phyloP scores from a whole-genome alignment of 192 early-diverging fungal genomes.

The Spizellomyces sp. region DNA sequence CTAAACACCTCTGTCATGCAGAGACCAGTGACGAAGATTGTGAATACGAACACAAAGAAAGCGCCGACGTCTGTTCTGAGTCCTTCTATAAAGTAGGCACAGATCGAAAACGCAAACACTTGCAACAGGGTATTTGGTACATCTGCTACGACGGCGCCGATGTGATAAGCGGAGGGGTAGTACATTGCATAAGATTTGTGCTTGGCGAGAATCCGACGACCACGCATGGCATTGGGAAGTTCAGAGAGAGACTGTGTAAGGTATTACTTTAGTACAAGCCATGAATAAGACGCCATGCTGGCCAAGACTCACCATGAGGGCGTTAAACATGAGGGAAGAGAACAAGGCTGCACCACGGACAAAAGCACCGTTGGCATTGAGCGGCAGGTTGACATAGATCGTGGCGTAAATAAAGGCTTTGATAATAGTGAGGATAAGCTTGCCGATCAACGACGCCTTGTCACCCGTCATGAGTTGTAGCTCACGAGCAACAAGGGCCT shows the following conservation, averaged over 20 bases:
- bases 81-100: slow-evolving; percentile 65
- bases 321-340: slow-evolving; percentile 64
- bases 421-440: not conserved
- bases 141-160: slow-evolving; percentile 57
- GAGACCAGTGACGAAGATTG: slow-evolving; percentile 54
- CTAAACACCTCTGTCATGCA: slow-evolving; percentile 66
- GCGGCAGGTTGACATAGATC: slow-evolving; percentile 66
- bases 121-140: slow-evolving; percentile 52
- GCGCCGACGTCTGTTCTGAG: slow-evolving; percentile 49
- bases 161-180: slow-evolving; percentile 62
- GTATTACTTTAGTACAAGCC: not conserved
- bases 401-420: slow-evolving; percentile 20
- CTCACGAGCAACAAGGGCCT: slow-evolving; percentile 62
- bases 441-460: slow-evolving; percentile 45
- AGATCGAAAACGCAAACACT: slow-evolving; percentile 58
- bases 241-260: slow-evolving; percentile 59
- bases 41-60: slow-evolving; percentile 60
- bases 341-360: slow-evolving; percentile 81
- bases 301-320: slow-evolving; percentile 48
- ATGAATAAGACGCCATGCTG: not conserved
- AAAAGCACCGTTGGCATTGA: slow-evolving; percentile 64
- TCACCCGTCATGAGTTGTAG: slow-evolving; percentile 63
- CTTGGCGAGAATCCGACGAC: slow-evolving; percentile 76
- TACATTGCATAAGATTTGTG: slow-evolving; percentile 76
- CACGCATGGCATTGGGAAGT: slow-evolving; percentile 69